These are phyloP conservation scores for Citrus mangshanensis DNA, from an alignment of 345 rosid species.

Conservation along the genomic window DNA sequence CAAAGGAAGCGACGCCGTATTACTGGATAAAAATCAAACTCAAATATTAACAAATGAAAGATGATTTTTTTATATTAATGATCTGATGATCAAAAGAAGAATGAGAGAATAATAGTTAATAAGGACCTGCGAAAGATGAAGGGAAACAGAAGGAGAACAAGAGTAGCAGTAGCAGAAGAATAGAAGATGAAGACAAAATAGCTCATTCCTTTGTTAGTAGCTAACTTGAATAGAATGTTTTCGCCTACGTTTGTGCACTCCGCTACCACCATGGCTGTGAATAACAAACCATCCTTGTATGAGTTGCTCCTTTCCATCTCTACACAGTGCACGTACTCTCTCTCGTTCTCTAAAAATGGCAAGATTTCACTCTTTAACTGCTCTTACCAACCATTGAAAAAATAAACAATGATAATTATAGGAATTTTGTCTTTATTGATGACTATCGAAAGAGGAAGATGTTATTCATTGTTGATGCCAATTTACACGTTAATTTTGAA, in stretches of 20 bases:
- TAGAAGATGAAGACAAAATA: constrained; percentile 29
- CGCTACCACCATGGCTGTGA: constrained; percentile 28
- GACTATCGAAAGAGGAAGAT: too few relatives aligned
- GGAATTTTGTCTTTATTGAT: too few relatives aligned
- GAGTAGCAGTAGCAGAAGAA: constrained; percentile 18
- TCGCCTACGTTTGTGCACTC: constrained; percentile 28
- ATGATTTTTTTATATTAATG: not conserved
- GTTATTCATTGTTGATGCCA: too few relatives aligned
- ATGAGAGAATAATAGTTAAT: too few relatives aligned
- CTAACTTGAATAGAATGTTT: constrained; percentile 38
- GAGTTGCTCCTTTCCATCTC: constrained; percentile 11
- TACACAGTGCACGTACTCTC: not conserved
- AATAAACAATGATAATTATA: too few relatives aligned
- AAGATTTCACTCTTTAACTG: too few relatives aligned
- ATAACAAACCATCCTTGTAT: constrained; percentile 27
- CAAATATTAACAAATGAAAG: too few relatives aligned
- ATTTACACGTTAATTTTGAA: too few relatives aligned
- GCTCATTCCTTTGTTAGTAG: constrained; percentile 36
- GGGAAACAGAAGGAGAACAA: constrained; percentile 22
- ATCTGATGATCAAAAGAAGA: not conserved
- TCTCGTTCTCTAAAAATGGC: not conserved
- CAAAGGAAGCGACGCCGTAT: too few relatives aligned
- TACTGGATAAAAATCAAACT: too few relatives aligned
- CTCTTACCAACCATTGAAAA: too few relatives aligned
- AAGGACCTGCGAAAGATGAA: not conserved